Evolutionary conservation across 2,329 filamentous ascomycete species (phyloP).

Genomic region (Colletotrichum liaoningense): DNA sequence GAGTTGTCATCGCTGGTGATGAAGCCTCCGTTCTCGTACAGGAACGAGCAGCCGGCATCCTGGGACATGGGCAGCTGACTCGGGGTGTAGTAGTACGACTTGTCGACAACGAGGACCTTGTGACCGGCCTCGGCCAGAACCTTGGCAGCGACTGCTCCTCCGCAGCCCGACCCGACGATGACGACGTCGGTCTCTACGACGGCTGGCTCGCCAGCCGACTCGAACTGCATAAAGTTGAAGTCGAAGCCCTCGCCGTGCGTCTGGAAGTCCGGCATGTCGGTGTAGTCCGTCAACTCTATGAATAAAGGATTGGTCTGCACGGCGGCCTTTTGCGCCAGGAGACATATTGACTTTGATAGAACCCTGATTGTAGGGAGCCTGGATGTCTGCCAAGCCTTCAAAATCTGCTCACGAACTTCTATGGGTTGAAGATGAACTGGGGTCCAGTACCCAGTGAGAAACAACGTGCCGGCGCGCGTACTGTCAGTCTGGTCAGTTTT

Average conservation of each 20-base stretch:
- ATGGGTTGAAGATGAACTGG: conserved; percentile 72
- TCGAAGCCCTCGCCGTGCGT: conserved; percentile 62
- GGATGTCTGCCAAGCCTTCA: conserved; percentile 72
- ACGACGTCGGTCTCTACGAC: conserved; percentile 82
- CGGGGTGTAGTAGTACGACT: conserved; percentile 80
- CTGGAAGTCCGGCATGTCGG: conserved; percentile 64
- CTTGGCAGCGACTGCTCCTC: conserved; percentile 84
- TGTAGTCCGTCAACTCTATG: conserved; percentile 66
- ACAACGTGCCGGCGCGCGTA: conserved; percentile 70
- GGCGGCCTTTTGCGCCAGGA: conserved; percentile 66
- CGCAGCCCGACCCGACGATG: conserved; percentile 88
- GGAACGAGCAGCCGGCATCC: conserved; percentile 65
- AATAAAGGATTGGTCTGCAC: conserved; percentile 67
- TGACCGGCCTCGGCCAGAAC: conserved; percentile 82
- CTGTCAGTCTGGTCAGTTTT: conserved; percentile 49
- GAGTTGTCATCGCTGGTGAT: conserved; percentile 66
- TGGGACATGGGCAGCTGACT: conserved; percentile 81
- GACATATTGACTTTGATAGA: conserved; percentile 66
- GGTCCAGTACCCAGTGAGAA: conserved; percentile 75
- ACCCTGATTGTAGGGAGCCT: conserved; percentile 65
- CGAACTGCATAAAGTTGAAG: conserved; percentile 72
- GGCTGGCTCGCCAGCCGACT: conserved; percentile 54
- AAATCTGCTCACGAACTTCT: conserved; percentile 68
- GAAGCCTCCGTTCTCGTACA: conserved; percentile 77
- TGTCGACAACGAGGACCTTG: conserved; percentile 83